A percentile compares a stretch with the other conserved stretches of the same genome.
Evolutionary conservation across 2,329 filamentous ascomycete genomes (phyloP).

Genomic region (Aspergillus sp.): DNA sequence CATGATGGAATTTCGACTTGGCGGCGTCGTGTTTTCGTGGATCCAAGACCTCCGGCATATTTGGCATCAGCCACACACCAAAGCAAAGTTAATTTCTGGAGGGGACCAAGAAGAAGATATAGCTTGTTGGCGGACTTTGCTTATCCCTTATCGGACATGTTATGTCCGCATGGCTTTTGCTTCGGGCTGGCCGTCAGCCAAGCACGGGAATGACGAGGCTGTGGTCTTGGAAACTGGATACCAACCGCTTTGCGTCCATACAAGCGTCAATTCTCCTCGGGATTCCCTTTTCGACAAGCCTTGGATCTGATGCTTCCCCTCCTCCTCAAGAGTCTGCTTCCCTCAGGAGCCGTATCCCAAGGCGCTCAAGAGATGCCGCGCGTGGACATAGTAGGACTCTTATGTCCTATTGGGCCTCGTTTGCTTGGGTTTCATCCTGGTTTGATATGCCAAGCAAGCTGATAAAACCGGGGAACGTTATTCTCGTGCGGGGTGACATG

Average conservation of each 20-base stretch:
- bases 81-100: not conserved
- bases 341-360: not conserved
- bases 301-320: slow-evolving; percentile 2
- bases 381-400: not conserved
- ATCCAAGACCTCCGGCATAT: not conserved
- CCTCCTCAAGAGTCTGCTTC: not conserved
- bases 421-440: not conserved
- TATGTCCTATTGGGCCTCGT: not conserved
- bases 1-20: not conserved
- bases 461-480: not conserved
- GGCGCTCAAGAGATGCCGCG: not conserved
- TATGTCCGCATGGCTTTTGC: not conserved
- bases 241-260: not conserved
- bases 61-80: slow-evolving; percentile 7
- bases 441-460: not conserved
- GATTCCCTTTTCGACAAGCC: not conserved
- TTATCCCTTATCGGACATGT: slow-evolving; percentile 1
- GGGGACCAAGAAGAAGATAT: not conserved
- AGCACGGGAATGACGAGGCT: slow-evolving; percentile 1
- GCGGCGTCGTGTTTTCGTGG: not conserved
- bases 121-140: slow-evolving; percentile 6
- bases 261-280: not conserved
- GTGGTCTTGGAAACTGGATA: slow-evolving; percentile 2
- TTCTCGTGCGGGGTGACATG: not conserved
- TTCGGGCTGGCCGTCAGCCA: slow-evolving; percentile 4